phyloP scores from a whole-genome alignment of 352 stramenopile genomes.

The Halophytophthora batemanensis region DNA sequence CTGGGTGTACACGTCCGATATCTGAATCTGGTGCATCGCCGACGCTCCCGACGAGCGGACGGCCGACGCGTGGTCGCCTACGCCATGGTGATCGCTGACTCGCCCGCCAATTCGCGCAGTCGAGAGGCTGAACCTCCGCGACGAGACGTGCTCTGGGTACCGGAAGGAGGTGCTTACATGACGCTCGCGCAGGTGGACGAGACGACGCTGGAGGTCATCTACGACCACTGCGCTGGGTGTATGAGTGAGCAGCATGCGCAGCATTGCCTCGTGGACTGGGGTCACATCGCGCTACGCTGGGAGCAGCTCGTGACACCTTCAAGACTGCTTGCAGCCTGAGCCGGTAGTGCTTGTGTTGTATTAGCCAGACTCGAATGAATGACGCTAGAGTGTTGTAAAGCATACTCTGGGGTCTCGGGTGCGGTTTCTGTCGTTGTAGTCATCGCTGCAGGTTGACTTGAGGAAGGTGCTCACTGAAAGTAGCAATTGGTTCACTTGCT shows the following conservation, averaged over 20 bases:
- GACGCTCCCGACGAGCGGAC: constrained; percentile 7
- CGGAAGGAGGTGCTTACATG: constrained; percentile 38
- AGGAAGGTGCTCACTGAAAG: no score
- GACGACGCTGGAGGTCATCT: constrained; percentile 31
- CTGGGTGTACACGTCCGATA: constrained; percentile 23
- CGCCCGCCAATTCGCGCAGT: constrained; percentile 27
- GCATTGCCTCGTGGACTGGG: constrained; percentile 49
- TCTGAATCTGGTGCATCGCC: constrained; percentile 32
- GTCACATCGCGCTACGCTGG: constrained; percentile 55
- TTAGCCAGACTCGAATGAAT: no score
- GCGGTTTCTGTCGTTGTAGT: no score
- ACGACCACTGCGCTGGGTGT: constrained; percentile 37
- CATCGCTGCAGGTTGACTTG: no score
- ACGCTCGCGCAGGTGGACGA: constrained; percentile 27
- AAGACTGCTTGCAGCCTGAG: constrained; percentile 30
- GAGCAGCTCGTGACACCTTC: constrained; percentile 53
- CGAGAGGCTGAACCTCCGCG: constrained; percentile 24
- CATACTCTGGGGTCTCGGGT: no score
- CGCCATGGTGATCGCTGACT: constrained; percentile 31
- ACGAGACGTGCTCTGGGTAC: constrained; percentile 26
- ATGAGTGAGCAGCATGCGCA: constrained; percentile 45
- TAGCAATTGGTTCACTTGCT: no score
- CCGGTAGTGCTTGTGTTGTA: no score
- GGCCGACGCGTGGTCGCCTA: constrained; percentile 21
- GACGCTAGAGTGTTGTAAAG: no score